Evolutionary conservation across 208 protist genomes (phyloP), one percentile per base, ranked within the genome.

Genomic region (Phytomonas francai): DNA sequence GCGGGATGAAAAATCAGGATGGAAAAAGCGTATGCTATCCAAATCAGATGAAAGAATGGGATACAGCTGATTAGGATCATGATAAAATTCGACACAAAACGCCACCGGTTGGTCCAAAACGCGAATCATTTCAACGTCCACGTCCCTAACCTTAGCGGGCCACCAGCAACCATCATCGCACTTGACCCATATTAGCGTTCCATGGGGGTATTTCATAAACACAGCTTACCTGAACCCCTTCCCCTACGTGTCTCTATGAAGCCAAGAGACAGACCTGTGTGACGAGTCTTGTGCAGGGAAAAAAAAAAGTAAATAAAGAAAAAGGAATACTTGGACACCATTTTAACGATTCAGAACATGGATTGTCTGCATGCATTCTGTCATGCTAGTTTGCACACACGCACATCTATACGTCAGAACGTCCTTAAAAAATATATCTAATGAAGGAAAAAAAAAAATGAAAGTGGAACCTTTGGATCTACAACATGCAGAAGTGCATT

Each of bases 91-190:
- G 7, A 91, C 84, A 62, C 84, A 87, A 69, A 68, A 80, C 64
- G 89, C 84, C 9, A 78, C 76, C 11, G 29, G 70, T 28, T n/a
- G 65, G 68, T 61, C 63, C n/a, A 83, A 51, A 57, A 82, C 78
- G 45, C 58, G 65, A 14, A 54, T 56, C 60, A 81, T 69, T 25
- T 78, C 85, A 14, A 28, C 27, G 1, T 61, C 70, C 14, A 58
- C 57, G 30, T 68, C 68, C 25, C 64, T 64, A 36, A 87, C 73
- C 61, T 66, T 80, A 16, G 80, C 89, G 0, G 89, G 89, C 87
- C 89, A 95, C 87, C 89, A 95, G 57, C 80, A 67, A 4, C 82
- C 82, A 65, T 95, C 87, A 45, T 92, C 87, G 66, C 89, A 95
- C 33, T 77, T 81, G 3, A 95, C 78, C 87, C 86, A 95, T 29